Conservation (phyloP, 352 stramenopile genomes). For the Aphanomyces stellatus region DNA sequence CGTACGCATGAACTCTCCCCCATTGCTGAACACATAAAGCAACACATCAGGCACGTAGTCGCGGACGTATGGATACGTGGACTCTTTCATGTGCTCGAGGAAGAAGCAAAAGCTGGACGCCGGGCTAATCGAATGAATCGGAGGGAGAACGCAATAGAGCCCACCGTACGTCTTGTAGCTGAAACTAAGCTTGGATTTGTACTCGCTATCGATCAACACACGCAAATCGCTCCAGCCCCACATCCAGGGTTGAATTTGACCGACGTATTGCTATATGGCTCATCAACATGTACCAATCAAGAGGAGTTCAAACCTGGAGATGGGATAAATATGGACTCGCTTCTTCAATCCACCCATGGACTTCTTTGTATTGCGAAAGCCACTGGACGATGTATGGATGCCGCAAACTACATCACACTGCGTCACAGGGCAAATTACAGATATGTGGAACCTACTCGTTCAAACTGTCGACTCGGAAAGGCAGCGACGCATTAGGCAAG, state of each 20-base stretch:
- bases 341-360: slow-evolving; percentile 40
- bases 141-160: no score
- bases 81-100: background rate
- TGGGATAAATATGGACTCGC: slow-evolving; percentile 42
- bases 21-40: slow-evolving; percentile 3
- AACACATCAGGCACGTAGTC: background rate
- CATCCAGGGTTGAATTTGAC: slow-evolving; percentile 54
- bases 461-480: slow-evolving; percentile 56
- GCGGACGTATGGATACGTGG: background rate
- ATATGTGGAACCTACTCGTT: slow-evolving; percentile 38
- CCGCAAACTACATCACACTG: slow-evolving; percentile 30
- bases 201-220: slow-evolving; percentile 49
- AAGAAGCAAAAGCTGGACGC: background rate
- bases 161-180: slow-evolving; percentile 7
- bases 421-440: background rate
- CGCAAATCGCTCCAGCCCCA: slow-evolving; percentile 75
- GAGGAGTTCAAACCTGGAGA: slow-evolving; percentile 27
- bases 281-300: background rate
- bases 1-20: background rate
- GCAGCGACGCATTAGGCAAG: slow-evolving; percentile 61
- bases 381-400: slow-evolving; percentile 59
- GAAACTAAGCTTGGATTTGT: slow-evolving; percentile 48
- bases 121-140: no score
- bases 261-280: slow-evolving; percentile 33
- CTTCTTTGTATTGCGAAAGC: slow-evolving; percentile 54